Conservation (phyloP, 2,329 filamentous ascomycete species). For the Alternaria infectoria region DNA sequence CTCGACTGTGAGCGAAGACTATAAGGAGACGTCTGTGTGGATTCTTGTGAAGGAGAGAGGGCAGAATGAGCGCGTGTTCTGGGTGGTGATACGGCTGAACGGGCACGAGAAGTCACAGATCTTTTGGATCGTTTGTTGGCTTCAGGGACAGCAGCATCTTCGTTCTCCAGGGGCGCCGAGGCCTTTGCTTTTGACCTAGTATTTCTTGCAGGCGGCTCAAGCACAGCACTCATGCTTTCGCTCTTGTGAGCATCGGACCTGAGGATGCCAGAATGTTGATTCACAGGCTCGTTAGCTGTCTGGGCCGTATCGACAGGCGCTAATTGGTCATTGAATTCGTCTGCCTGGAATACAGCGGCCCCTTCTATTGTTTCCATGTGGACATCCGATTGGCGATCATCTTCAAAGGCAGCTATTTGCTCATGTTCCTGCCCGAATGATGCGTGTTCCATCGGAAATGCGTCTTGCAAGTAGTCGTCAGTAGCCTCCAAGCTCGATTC, state of each 20-base stretch:
- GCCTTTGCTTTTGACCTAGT: slow-evolving; percentile 41
- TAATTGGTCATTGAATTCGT: slow-evolving; percentile 6
- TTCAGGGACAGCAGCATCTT: slow-evolving; percentile 15
- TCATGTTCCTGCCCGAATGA: slow-evolving; percentile 1
- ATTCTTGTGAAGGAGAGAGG: slow-evolving; percentile 25
- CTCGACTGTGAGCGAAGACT: slow-evolving; percentile 39
- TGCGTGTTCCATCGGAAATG: neutral
- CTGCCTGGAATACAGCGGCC: slow-evolving; percentile 8
- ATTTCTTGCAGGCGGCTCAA: slow-evolving; percentile 38
- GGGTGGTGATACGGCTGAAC: slow-evolving; percentile 25
- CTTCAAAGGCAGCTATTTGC: slow-evolving; percentile 1
- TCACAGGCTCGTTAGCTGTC: neutral
- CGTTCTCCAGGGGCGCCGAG: slow-evolving; percentile 27
- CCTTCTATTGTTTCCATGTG: slow-evolving; percentile 44
- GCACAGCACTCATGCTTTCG: slow-evolving; percentile 22
- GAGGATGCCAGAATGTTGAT: slow-evolving; percentile 21
- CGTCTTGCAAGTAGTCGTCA: slow-evolving; percentile 12
- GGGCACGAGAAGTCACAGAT: slow-evolving; percentile 21
- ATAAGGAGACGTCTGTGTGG: slow-evolving; percentile 31
- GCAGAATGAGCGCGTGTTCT: slow-evolving; percentile 24
- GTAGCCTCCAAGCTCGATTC: slow-evolving; percentile 11
- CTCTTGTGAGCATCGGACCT: slow-evolving; percentile 29
- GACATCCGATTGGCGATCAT: slow-evolving; percentile 23
- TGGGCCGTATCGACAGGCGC: neutral
- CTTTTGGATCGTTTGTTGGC: slow-evolving; percentile 20